phyloP scores from a whole-genome alignment of 2,329 filamentous ascomycete genomes.

The Bipolaris gigantea region DNA sequence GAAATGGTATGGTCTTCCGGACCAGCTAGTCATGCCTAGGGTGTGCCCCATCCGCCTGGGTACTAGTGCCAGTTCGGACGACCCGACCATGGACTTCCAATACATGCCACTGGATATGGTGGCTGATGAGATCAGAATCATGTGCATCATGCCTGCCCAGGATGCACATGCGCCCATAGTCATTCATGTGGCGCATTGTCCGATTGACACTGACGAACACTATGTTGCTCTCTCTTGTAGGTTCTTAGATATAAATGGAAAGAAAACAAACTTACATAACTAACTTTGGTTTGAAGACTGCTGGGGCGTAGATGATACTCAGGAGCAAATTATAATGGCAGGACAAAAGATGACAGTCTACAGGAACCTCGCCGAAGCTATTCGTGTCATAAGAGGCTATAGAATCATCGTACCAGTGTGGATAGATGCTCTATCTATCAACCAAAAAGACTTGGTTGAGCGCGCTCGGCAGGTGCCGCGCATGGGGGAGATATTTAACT shows the following conservation, averaged over 20 bases:
- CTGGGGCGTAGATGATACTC: background rate
- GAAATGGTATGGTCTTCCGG: background rate
- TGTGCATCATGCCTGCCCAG: constrained; percentile 10
- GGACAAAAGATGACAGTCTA: background rate
- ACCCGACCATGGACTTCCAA: background rate
- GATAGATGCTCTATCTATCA: constrained; percentile 3
- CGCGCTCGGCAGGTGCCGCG: background rate
- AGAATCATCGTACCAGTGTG: background rate
- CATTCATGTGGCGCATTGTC: background rate
- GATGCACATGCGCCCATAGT: constrained; percentile 3
- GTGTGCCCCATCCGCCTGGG: background rate
- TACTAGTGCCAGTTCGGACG: background rate
- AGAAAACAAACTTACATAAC: background rate
- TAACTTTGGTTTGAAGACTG: background rate
- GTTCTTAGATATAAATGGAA: background rate
- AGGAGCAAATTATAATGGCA: background rate
- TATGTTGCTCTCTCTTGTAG: background rate
- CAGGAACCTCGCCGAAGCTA: background rate
- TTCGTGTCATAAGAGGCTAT: background rate
- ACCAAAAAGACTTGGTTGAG: background rate
- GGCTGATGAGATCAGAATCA: constrained; percentile 8
- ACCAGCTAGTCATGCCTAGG: background rate
- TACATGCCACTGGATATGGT: constrained; percentile 14
- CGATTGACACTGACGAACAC: background rate
- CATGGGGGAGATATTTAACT: background rate